Evolutionary conservation across 1,284 basidiomycete genomes (phyloP), one percentile per base, ranked within the genome.

Genomic region (Apiotrichum veenhuisii): DNA sequence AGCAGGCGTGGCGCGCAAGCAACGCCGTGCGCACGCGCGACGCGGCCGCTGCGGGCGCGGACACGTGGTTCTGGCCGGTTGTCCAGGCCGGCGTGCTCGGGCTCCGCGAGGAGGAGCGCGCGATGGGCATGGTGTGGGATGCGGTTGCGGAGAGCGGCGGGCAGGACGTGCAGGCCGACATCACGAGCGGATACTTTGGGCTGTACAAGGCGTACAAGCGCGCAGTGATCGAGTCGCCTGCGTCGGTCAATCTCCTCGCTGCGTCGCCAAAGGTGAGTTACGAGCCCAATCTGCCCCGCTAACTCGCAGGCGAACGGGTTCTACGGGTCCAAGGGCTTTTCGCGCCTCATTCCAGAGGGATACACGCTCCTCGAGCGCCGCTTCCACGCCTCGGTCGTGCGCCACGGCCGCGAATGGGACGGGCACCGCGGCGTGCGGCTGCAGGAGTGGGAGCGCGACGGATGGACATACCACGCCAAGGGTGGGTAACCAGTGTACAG

Each of bases 391-490:
- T 84, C 86, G 25, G 84, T 89, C 33, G 75, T 77, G 46, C 72
- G 69, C 47, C 80, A 82, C 23, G 82, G 81, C 26, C 76, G 84
- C 58, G 72, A 76, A 15, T 84, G 84, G 82, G 63, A 74, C 54
- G 64, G 65, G 37, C 59, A 61, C 52, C 47, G 52, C 77, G 83
- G 84, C 0, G 82, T 98, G 22, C 80, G 85, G 58, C 80, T 98
- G 57, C 82, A 81, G 58, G 93, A 98, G 75, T 98, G 95, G 95
- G 83, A 85, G 68, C 84, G 83, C 62, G 77, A 82, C n/a, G 91
- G 87, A 0, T 99, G 96, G 96, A 98, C 95, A 0, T 99, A 98
- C 78, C 95, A 99, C 70, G 90, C 93, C 33, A 98, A 98, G 83
- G 95, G 94, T 91, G 63, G 52, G 67, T 68, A n/a, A n/a, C n/a